Evolutionary conservation across 208 protist genomes (phyloP).

Genomic region (Naegleria gruberi): DNA sequence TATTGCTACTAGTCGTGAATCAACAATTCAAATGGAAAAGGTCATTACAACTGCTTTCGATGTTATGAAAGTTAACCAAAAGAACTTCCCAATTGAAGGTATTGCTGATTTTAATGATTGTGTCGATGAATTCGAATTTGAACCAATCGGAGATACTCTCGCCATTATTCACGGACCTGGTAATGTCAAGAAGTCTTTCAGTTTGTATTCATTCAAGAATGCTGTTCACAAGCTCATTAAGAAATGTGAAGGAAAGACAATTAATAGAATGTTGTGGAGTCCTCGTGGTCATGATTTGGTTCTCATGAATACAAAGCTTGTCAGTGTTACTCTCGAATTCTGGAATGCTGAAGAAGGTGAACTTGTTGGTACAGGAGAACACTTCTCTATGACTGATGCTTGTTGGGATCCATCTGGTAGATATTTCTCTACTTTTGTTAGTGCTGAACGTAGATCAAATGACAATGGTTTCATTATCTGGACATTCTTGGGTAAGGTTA

Average conservation of each 20-base stretch:
- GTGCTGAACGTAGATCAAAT: slow-evolving; percentile 37
- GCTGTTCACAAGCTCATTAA: not conserved
- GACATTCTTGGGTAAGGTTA: slow-evolving; percentile 50
- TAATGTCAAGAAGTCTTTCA: not conserved
- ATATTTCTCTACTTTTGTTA: slow-evolving; percentile 52
- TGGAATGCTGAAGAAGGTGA: not conserved
- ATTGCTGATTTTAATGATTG: not conserved
- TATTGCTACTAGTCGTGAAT: not conserved
- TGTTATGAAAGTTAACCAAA: not conserved
- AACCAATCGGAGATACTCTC: not conserved
- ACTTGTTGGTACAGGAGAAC: slow-evolving; percentile 44
- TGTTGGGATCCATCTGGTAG: slow-evolving; percentile 69
- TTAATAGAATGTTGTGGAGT: not conserved
- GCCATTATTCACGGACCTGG: not conserved
- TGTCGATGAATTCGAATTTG: not conserved
- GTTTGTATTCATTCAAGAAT: not conserved
- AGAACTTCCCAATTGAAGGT: not conserved
- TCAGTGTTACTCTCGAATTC: slow-evolving; percentile 1
- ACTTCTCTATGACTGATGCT: slow-evolving; percentile 56
- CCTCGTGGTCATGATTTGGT: not conserved
- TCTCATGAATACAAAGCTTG: not conserved
- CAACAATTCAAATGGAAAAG: not conserved
- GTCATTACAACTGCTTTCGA: not conserved
- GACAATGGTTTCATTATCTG: slow-evolving; percentile 67
- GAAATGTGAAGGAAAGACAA: not conserved